A percentile compares a stretch with the other conserved stretches of the same genome.
Conservation (phyloP, 129 eudicot genomes). For the Artemisia argyi region DNA sequence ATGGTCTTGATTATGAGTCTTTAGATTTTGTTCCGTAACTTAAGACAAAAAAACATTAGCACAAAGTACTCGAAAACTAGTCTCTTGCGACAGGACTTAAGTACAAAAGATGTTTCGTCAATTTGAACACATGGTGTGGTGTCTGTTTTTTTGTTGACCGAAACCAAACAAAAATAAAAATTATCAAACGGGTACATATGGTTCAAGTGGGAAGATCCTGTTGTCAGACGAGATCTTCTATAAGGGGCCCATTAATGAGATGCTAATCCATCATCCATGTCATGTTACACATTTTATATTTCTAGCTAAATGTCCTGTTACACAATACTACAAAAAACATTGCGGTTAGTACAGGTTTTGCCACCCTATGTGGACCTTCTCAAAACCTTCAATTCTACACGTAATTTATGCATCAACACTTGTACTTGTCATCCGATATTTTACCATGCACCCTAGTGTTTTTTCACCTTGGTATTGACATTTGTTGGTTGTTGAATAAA, state of each 20-base stretch:
- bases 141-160: constrained; percentile 33
- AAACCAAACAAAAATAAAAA: constrained; percentile 36
- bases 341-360: constrained; percentile 38
- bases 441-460: not conserved
- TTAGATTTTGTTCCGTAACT: no score
- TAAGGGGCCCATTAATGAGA: constrained; percentile 43
- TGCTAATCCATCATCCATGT: constrained; percentile 30
- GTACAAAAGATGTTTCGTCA: constrained; percentile 14
- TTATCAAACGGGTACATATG: constrained; percentile 38
- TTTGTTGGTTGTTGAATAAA: not conserved
- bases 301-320: constrained; percentile 29
- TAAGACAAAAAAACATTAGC: not conserved
- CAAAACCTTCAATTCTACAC: constrained; percentile 11
- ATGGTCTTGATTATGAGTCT: no score
- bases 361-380: constrained; percentile 30
- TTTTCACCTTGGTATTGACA: not conserved
- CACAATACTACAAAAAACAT: constrained; percentile 27
- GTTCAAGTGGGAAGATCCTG: constrained; percentile 58
- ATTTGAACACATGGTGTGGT: constrained; percentile 19
- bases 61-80: not conserved
- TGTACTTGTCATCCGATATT: not conserved
- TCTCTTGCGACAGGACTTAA: not conserved
- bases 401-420: constrained; percentile 15
- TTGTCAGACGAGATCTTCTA: constrained; percentile 58
- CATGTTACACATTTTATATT: no score